phyloP scores from a whole-genome alignment of 106 monocot species.

The Gastrodia elata region DNA sequence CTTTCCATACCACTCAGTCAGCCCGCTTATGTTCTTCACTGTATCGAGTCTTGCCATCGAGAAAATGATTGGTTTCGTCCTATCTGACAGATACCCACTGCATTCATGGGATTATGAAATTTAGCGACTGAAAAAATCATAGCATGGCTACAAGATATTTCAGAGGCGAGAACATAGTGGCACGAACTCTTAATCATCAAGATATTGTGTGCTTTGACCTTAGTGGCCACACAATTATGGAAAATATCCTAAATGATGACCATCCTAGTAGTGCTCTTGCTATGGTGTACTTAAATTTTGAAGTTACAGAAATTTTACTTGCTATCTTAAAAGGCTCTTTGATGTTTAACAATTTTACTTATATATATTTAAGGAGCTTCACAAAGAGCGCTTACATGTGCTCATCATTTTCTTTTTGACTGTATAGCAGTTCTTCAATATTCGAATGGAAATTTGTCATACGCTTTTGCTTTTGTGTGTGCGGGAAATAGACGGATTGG shows the following conservation, averaged over 20 bases:
- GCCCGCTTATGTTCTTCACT: constrained; percentile 89
- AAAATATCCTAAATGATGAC: no score
- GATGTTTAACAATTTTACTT: no score
- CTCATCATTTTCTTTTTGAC: constrained; percentile 62
- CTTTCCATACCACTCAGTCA: constrained; percentile 86
- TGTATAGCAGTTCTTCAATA: constrained; percentile 76
- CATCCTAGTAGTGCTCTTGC: no score
- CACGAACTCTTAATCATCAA: no score
- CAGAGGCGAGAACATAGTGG: no score
- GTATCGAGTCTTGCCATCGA: constrained; percentile 97
- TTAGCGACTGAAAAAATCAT: neutral
- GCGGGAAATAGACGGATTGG: constrained; percentile 90
- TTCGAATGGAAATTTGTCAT: constrained; percentile 40
- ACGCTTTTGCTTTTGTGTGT: constrained; percentile 77
- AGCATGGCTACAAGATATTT: no score
- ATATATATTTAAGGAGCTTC: no score
- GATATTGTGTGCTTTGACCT: no score
- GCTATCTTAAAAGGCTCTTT: no score
- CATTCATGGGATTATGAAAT: neutral
- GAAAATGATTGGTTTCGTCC: constrained; percentile 85
- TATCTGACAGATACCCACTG: constrained; percentile 70
- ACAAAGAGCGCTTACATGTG: constrained; percentile 41
- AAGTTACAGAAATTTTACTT: no score
- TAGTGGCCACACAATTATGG: no score
- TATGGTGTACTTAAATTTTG: no score